Base-by-base conservation (phyloP, 2,329 filamentous ascomycete genomes). In the Emmonsiellopsis sp. region DNA sequence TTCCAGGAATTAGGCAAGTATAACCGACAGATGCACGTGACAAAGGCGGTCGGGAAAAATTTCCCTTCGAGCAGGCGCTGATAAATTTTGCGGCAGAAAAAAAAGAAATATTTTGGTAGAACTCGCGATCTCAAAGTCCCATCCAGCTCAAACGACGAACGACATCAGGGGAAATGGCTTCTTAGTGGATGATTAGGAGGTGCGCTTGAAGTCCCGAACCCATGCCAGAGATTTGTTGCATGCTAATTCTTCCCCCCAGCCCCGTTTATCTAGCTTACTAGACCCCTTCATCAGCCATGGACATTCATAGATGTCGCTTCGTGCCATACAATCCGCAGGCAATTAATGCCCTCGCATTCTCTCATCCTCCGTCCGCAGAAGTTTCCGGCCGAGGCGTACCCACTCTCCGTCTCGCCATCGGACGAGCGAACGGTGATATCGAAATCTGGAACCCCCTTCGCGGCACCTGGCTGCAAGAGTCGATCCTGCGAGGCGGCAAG, bases 291-390 rank as follows among this genome's bases (percentile, higher is more conserved):
- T 10, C 16, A 52, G 42, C 50, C 56, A 96, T 97, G 92, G 92
- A 97, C 73, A 86, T 98, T 68, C 93, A 98, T 76, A 89, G 93
- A 65, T 95, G 91, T 67, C 89, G 93, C 67, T 98, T 98, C 74
- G 87, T 98, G 62, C 87, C 88, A 41, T 97, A 88, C 72, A 89
- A 90, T 59, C 86, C 89, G 7, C 89, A 89, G 56, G 86, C 90
- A 54, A 96, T 98, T 72, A 97, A 95, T 73, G 86, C 89, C 58
- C 82, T 97, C 67, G 89, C 92, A 61, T 97, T 98, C 70, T 95
- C 93, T 5, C 88, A 95, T 68, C 78, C 86, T 16, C 77, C 70
- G 20, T 74, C 69, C 58, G 73, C 69, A 67, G 72, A 71, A 61
- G 63, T 67, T 58, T 60, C 66, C 30, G 69, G 70, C 59, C 75